phyloP scores from a whole-genome alignment of 2,329 filamentous ascomycete species.

The Claviceps sp. region DNA sequence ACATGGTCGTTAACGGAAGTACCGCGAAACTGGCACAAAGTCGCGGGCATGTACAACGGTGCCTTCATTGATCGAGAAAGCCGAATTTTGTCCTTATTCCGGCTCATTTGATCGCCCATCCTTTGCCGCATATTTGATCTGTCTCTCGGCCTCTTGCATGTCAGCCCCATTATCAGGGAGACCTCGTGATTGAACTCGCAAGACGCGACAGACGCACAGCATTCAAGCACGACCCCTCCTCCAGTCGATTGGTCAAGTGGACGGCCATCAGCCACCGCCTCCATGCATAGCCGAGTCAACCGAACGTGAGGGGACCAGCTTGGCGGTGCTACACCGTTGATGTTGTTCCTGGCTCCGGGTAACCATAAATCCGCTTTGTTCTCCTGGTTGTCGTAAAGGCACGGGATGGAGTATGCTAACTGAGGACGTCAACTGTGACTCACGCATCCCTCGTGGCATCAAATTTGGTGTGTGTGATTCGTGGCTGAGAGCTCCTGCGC shows the following conservation, averaged over 20 bases:
- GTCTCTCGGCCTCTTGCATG: neutral
- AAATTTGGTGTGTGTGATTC: no score
- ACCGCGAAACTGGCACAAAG: neutral
- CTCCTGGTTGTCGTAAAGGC: neutral
- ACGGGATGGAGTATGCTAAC: neutral
- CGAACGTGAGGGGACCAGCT: neutral
- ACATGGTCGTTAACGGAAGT: neutral
- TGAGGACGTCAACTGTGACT: neutral
- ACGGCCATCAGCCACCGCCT: neutral
- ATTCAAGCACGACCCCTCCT: neutral
- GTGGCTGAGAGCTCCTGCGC: no score
- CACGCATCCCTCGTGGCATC: neutral
- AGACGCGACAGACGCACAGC: neutral
- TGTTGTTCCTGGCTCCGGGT: neutral
- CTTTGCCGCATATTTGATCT: neutral
- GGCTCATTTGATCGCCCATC: neutral
- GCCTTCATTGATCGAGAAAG: neutral
- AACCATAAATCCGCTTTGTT: neutral
- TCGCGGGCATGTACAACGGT: neutral
- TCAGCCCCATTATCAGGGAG: neutral
- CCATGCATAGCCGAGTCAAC: neutral
- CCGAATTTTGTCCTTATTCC: neutral
- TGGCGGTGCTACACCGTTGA: neutral
- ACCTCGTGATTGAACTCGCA: neutral
- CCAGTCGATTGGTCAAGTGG: neutral